Base-by-base conservation (phyloP, 192 early-diverging fungal genomes). In the Coemansia sp. region DNA sequence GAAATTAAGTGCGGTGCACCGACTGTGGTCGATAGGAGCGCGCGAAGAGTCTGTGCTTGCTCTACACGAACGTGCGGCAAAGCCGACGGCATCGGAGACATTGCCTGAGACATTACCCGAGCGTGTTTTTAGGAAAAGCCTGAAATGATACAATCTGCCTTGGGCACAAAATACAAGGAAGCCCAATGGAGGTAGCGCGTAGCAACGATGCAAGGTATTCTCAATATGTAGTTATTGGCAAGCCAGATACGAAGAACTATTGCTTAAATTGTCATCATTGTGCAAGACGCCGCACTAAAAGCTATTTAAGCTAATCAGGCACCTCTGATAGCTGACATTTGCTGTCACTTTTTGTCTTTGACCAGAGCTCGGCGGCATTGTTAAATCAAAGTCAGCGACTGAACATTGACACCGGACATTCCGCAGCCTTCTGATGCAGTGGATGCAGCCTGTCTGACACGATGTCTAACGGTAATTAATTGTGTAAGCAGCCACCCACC, bases 1-100 rank as follows among this genome's bases (percentile, higher is more conserved):
- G 72, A 63, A 2, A 69, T 28, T 13, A 36, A 38, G 59, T 64
- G 74, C 3, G 69, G 69, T 18, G 36, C 28, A 63, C 45, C 48
- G n/a, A 43, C 8, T 3, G 37, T 42, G 1, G 67, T 64, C 3
- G 34, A 55, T 13, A 74, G 38, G 21, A 73, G 67, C 4, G 55
- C 28, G 34, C 63, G 64, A 20, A 72, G 59, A 6, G 33, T 7
- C 16, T 53, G 33, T n/a, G 63, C 59, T 9, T 65, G 62, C 38
- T 48, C 45, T 0, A 48, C 3, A 20, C 21, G 21, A 21, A 31
- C 2, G 14, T 53, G 50, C 14, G 50, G 50, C 23, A 53, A 28
- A 16, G 24, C 13, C 5, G 26, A 53, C 23, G 26, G 26, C 28
- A 26, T 16, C 28, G 16, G 26, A 16, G 28, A 26, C 28, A 31